Base-by-base conservation (phyloP, 768 basidiomycete genomes). In the Naganishia randhawae region DNA sequence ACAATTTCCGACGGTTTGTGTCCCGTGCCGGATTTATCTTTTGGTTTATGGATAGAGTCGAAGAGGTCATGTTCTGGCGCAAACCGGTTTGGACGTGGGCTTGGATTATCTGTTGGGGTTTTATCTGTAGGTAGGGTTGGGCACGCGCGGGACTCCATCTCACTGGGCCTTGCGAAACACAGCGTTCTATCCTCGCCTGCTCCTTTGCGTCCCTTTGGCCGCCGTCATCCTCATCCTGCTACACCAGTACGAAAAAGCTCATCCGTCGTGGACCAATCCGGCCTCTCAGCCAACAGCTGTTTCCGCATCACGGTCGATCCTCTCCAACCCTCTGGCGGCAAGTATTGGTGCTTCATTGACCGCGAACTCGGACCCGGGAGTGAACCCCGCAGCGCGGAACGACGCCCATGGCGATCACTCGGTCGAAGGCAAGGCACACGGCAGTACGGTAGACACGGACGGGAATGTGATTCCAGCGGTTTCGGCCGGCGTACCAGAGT, bases 1-100 rank as follows among this genome's bases (percentile, higher is more conserved):
- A 83, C 71, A 91, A 92, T 75, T 93, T 93, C 74, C 85, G 87
- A 70, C 82, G 90, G 27, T 94, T 95, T 68, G 85, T 93, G 3
- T 84, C 86, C 7, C 87, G 84, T 72, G 83, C 86, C 3, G 90
- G 90, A 0, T 88, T 89, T 0, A 80, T 92, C 8, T 95, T 94
- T 74, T 95, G 92, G 92, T 71, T 94, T 22, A 90, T 91, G 80
- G 92, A 96, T 75, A 81, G 92, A 0, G 75, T 90, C 16, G 92
- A 95, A 77, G 92, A 94, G 80, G 83, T 92, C 3, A 65, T 94
- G 3, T 82, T 89, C 71, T 94, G 92, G 92, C 87, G 85, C 76
- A 84, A 85, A 72, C 78, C 78, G 51, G 87, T 88, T 0, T 88
- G 87, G 88, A 93, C 92, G 1, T 76, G 81, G 45, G 83, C 85